Percentiles rank a stretch among this genome's conserved stretches.
Conservation (phyloP, 352 stramenopile genomes). For the Thraustochytrium striatum region DNA sequence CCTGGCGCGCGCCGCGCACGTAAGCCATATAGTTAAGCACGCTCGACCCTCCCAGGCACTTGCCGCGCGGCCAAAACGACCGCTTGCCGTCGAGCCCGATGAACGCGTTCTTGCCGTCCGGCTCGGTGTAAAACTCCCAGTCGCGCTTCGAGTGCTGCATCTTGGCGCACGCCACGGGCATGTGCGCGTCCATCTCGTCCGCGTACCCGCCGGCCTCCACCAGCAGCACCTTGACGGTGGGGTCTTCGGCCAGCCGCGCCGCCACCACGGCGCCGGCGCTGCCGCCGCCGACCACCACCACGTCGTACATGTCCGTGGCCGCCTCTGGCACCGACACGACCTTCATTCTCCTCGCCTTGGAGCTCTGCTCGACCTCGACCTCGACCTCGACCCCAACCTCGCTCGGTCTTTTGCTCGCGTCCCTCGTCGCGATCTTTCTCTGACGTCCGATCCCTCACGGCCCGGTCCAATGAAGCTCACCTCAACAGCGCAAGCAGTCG, state of each 20-base stretch:
- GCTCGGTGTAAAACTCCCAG: neutral
- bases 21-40: slow-evolving; percentile 42
- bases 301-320: slow-evolving; percentile 12
- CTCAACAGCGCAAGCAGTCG: no score
- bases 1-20: slow-evolving; percentile 15
- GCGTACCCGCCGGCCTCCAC: slow-evolving; percentile 42
- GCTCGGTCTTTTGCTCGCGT: no score
- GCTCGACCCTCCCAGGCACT: slow-evolving; percentile 5
- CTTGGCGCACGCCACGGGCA: neutral
- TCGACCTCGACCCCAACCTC: no score
- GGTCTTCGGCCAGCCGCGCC: slow-evolving; percentile 41
- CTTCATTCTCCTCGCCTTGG: no score
- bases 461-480: no score
- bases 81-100: neutral
- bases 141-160: slow-evolving; percentile 16
- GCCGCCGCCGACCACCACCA: slow-evolving; percentile 45
- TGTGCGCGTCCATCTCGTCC: slow-evolving; percentile 26
- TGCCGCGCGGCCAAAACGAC: slow-evolving; percentile 8
- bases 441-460: no score
- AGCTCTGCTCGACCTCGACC: no score
- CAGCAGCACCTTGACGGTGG: slow-evolving; percentile 36
- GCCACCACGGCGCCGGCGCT: slow-evolving; percentile 46
- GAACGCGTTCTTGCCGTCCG: slow-evolving; percentile 11
- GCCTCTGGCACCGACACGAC: neutral
- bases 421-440: no score